phyloP scores from a whole-genome alignment of 768 basidiomycete species.

The Chiua virens region DNA sequence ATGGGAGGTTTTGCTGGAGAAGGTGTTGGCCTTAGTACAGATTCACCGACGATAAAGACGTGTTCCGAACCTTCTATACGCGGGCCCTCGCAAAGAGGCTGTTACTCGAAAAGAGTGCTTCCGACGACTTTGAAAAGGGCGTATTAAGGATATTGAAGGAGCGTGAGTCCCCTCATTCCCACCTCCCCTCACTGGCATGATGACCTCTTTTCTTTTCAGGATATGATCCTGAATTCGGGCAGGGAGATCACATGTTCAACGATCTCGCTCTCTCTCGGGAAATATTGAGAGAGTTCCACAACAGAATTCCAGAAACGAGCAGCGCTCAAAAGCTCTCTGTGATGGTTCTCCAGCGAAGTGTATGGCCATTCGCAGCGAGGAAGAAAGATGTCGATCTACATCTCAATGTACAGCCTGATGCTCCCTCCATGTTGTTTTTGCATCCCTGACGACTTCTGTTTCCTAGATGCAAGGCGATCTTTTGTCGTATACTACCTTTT shows the following conservation, averaged over 20 bases:
- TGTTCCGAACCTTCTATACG: constrained; percentile 91
- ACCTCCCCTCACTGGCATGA: constrained; percentile 10
- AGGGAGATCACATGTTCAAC: constrained; percentile 95
- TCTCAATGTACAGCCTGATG: constrained; percentile 39
- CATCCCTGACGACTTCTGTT: constrained; percentile 8
- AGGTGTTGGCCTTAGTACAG: constrained; percentile 73
- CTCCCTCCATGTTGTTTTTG: background rate
- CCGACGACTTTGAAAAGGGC: constrained; percentile 81
- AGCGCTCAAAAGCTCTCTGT: constrained; percentile 57
- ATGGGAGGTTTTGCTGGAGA: constrained; percentile 64
- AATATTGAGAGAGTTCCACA: constrained; percentile 63
- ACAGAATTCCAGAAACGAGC: constrained; percentile 39
- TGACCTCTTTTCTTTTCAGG: constrained; percentile 43
- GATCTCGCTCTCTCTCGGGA: constrained; percentile 81
- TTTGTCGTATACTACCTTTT: constrained; percentile 61
- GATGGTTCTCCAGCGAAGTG: constrained; percentile 83
- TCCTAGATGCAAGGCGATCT: constrained; percentile 74
- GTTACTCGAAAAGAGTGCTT: constrained; percentile 80
- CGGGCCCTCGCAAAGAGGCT: constrained; percentile 85
- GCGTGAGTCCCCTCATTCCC: constrained; percentile 42
- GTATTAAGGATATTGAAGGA: constrained; percentile 87
- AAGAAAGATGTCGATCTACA: constrained; percentile 55
- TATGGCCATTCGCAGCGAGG: constrained; percentile 77
- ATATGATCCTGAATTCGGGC: constrained; percentile 93
- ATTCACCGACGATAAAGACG: constrained; percentile 90